Conservation (phyloP, 305 asterid species). For the Rubia occidens region DNA sequence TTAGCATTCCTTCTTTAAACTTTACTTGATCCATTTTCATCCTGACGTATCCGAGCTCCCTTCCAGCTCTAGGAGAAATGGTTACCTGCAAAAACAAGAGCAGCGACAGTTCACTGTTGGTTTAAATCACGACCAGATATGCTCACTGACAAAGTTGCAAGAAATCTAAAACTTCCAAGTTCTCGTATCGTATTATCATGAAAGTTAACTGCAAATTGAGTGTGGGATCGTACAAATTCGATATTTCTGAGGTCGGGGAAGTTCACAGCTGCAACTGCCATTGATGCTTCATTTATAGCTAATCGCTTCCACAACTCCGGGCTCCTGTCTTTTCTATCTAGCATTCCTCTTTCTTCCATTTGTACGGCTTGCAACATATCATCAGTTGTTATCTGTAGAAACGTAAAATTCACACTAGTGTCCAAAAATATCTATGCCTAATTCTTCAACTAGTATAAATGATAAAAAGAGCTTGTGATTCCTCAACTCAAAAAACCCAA, state of each 20-base stretch:
- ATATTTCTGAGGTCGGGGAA: constrained; percentile 79
- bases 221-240: constrained; percentile 58
- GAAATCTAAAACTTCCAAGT: background rate
- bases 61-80: constrained; percentile 86
- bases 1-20: constrained; percentile 74
- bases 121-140: background rate
- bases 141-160: background rate
- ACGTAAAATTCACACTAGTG: constrained; percentile 2
- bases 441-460: background rate
- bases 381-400: constrained; percentile 82
- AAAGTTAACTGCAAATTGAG: constrained; percentile 9
- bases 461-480: background rate
- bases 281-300: constrained; percentile 85
- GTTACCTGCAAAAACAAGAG: constrained; percentile 47
- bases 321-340: constrained; percentile 80
- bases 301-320: constrained; percentile 85
- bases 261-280: constrained; percentile 86
- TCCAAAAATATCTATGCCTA: background rate
- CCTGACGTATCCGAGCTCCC: constrained; percentile 81
- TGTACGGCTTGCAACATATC: constrained; percentile 96
- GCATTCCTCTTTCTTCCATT: constrained; percentile 90
- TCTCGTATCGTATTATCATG: background rate
- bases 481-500: background rate
- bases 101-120: background rate
- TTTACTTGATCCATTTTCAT: constrained; percentile 70